phyloP scores from a whole-genome alignment of 768 basidiomycete genomes.

The Agaricus subrufescens region DNA sequence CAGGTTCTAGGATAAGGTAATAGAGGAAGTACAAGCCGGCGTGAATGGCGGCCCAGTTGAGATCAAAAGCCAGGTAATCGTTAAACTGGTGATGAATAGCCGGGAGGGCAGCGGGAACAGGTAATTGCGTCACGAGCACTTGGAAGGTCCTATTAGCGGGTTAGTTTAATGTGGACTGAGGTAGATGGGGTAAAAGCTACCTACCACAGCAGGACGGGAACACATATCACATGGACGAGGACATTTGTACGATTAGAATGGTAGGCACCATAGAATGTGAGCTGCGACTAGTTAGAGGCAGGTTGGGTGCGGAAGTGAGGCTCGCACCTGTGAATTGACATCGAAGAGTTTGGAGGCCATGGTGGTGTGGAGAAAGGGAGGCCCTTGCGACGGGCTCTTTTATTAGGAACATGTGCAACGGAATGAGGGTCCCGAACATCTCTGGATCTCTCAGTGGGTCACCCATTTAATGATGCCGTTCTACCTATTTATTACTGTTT shows the following conservation, averaged over 20 bases:
- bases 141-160: slow-evolving; percentile 50
- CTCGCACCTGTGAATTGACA: slow-evolving; percentile 62
- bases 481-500: too few relatives aligned
- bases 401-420: slow-evolving; percentile 12
- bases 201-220: slow-evolving; percentile 81
- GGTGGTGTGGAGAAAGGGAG: slow-evolving; percentile 19
- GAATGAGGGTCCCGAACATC: background rate
- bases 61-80: slow-evolving; percentile 62
- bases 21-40: slow-evolving; percentile 62
- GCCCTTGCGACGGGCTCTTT: slow-evolving; percentile 7
- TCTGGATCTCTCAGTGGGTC: too few relatives aligned
- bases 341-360: slow-evolving; percentile 50
- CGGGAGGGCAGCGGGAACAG: slow-evolving; percentile 53
- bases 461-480: too few relatives aligned
- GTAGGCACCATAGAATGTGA: slow-evolving; percentile 92
- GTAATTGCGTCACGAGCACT: slow-evolving; percentile 46
- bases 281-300: slow-evolving; percentile 36
- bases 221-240: slow-evolving; percentile 79
- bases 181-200: slow-evolving; percentile 11
- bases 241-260: slow-evolving; percentile 83
- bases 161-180: background rate
- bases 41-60: slow-evolving; percentile 61
- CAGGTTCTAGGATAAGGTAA: slow-evolving; percentile 77
- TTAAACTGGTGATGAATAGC: slow-evolving; percentile 46
- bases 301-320: too few relatives aligned